Percentiles rank a stretch among this genome's conserved stretches.
Conservation (phyloP, 805 yeast genomes). For the Priceomyces haplophilus region DNA sequence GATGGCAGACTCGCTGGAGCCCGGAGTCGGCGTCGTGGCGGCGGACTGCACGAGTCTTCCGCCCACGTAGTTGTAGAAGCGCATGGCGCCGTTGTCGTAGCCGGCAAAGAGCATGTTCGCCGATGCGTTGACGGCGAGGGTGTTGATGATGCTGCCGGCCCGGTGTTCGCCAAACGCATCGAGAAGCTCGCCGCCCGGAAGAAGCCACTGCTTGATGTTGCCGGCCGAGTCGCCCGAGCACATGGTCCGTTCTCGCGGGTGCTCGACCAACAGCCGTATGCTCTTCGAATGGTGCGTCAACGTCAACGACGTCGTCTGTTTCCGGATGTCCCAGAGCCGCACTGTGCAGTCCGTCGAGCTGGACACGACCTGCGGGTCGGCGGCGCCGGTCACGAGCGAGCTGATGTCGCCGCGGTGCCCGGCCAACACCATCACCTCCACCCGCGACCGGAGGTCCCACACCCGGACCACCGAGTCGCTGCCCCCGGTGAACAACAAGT, state of each 20-base stretch:
- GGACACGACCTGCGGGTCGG: conserved; percentile 83
- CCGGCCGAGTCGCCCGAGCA: conserved; percentile 80
- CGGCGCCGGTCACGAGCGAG: conserved; percentile 60
- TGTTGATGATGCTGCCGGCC: conserved; percentile 55
- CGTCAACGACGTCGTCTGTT: conserved; percentile 67
- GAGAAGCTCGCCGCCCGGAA: conserved; percentile 70
- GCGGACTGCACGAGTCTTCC: conserved; percentile 62
- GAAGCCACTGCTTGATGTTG: conserved; percentile 70
- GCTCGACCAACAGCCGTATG: conserved; percentile 68
- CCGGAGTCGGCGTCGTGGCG: conserved; percentile 59
- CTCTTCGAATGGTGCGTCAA: conserved; percentile 84
- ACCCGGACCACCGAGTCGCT: conserved; percentile 81
- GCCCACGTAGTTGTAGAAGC: conserved; percentile 71
- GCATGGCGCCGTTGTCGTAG: conserved; percentile 76
- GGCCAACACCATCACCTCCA: conserved; percentile 68
- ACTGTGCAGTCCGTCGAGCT: conserved; percentile 84
- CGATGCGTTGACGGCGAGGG: conserved; percentile 62
- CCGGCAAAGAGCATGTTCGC: conserved; percentile 70
- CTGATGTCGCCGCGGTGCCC: conserved; percentile 83
- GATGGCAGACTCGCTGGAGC: conserved; percentile 68
- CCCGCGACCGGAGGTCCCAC: conserved; percentile 89
- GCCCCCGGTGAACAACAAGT: conserved; percentile 81
- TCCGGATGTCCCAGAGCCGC: conserved; percentile 84
- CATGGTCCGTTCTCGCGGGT: conserved; percentile 69
- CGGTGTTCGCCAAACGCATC: conserved; percentile 51